phyloP scores from a whole-genome alignment of 192 early-diverging fungal genomes.

The Backusella circina region DNA sequence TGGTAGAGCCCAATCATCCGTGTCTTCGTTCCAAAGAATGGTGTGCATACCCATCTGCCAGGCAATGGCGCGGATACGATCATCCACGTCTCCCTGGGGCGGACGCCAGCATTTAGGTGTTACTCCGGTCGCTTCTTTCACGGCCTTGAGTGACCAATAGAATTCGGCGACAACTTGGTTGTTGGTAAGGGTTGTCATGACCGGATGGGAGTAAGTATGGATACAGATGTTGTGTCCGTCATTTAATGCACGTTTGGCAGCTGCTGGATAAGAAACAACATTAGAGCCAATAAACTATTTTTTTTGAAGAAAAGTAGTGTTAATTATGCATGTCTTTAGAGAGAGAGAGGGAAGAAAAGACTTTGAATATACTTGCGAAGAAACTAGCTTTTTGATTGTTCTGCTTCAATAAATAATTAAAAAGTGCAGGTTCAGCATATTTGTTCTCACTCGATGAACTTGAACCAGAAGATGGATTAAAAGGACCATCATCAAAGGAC shows the following conservation, averaged over 20 bases:
- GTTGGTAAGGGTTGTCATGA: conserved; percentile 42
- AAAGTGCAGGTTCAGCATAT: conserved; percentile 14
- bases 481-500: conserved; percentile 22
- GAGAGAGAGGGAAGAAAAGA: not conserved
- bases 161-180: conserved; percentile 49
- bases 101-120: conserved; percentile 42
- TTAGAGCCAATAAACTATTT: conserved; percentile 35
- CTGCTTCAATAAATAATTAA: conserved; percentile 11
- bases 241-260: conserved; percentile 22
- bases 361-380: conserved; percentile 14
- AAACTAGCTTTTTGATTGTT: conserved; percentile 12
- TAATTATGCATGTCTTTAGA: too few species aligned
- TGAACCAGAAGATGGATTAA: not conserved
- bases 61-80: conserved; percentile 36
- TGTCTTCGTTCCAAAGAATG: conserved; percentile 20
- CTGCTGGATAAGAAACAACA: conserved; percentile 26
- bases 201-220: conserved; percentile 58
- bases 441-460: not conserved
- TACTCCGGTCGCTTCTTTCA: conserved; percentile 40
- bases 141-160: conserved; percentile 30
- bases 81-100: conserved; percentile 43
- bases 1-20: conserved; percentile 40
- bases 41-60: conserved; percentile 21
- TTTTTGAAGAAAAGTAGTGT: not conserved
- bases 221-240: conserved; percentile 54